Evolutionary conservation across 1,284 basidiomycete genomes (phyloP), one percentile per base, ranked within the genome.

Genomic region (Cutaneotrichosporon spelunceum): DNA sequence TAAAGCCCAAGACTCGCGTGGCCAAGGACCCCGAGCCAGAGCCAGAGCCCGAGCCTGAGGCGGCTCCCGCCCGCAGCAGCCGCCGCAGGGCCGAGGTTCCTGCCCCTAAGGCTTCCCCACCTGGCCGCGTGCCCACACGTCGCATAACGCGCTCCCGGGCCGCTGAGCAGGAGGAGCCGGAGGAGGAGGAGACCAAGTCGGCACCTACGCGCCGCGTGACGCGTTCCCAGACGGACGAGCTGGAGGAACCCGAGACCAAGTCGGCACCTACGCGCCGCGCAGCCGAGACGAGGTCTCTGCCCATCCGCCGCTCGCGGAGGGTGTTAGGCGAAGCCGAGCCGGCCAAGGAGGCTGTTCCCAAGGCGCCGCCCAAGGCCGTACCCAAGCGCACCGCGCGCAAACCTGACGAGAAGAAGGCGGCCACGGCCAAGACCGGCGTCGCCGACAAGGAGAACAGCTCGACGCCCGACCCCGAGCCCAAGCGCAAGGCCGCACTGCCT

Each of bases 291-390:
- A n/a, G 30, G 3, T 23, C 54, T 5, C 48, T 19, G 13, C 36
- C 59, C 13, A 33, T 36, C 26, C 54, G 54, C 26, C 50, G 60
- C 34, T 57, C 60, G 16, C 52, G 61, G 44, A 33, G 56, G 1
- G 47, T 62, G 2, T 27, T 62, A 11, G 57, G 54, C n/a, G 61
- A 63, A 42, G 54, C 62, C 19, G 58, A 63, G 34, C 47, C 47
- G 47, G 21, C 21, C 21, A 26, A 49, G 33, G 24, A 23, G 16
- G 13, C 29, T 1, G 42, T 10, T 1, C 13, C 19, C 27, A 36
- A 34, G 14, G 45, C 21, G 47, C 2, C 30, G 21, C 8, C 6
- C 19, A 11, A 30, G 9, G 26, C 49, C 10, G 27, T 29, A 44
- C 16, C 45, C 23, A 26, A 21, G 23, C 23, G 4, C 23, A 23